Evolutionary conservation across 169 alveolate species (phyloP).

Genomic region (Eimeria sp.): DNA sequence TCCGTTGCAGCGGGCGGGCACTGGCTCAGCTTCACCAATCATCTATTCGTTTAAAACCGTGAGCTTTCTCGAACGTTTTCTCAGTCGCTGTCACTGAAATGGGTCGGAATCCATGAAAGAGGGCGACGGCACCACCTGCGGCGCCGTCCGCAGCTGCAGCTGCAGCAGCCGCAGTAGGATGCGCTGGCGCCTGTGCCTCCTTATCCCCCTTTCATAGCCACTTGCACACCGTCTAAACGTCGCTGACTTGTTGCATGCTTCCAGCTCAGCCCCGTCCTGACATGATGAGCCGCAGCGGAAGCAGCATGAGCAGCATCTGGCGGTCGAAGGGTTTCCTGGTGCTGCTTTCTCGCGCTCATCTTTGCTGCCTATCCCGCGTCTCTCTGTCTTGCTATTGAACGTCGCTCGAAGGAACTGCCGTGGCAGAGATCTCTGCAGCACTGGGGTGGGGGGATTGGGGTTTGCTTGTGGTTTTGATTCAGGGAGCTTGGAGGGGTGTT

Average conservation of each 20-base stretch:
- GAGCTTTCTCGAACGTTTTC: background rate
- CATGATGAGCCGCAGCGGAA: background rate
- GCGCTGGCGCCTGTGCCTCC: background rate
- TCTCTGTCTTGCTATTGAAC: constrained; percentile 17
- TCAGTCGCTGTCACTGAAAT: background rate
- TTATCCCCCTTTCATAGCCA: background rate
- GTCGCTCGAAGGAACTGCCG: background rate
- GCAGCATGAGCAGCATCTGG: constrained; percentile 21
- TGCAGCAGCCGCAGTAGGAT: background rate
- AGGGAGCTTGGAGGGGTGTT: constrained; percentile 1
- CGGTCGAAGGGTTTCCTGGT: background rate
- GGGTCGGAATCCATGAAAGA: background rate
- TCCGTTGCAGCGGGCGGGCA: background rate
- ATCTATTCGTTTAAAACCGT: constrained; percentile 5
- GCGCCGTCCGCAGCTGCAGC: background rate
- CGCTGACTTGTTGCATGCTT: constrained; percentile 16
- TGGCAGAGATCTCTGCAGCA: background rate
- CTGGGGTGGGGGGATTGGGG: background rate
- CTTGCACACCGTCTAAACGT: constrained; percentile 12
- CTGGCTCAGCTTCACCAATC: background rate
- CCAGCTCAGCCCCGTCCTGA: background rate
- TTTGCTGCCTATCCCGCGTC: background rate
- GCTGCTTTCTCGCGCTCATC: background rate
- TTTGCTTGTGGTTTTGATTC: background rate
- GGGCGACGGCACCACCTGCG: constrained; percentile 3